Evolutionary conservation across 257 asterid species (phyloP), one percentile per base, ranked within the genome.

Genomic region (Paraleonurus japonicus): DNA sequence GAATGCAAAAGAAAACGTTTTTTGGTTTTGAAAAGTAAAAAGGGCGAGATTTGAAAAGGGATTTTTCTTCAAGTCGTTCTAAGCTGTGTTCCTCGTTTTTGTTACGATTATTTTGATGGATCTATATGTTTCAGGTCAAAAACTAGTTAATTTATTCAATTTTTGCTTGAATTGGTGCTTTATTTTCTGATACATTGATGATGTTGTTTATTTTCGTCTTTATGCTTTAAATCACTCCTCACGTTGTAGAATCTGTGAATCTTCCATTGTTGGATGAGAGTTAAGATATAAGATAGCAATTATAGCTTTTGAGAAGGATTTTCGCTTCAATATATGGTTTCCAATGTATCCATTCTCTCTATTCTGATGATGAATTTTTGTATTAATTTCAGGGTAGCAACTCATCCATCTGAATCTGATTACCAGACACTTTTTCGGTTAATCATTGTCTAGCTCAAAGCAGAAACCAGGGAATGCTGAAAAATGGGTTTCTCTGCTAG

Each of bases 401-500:
- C 55, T 57, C 61, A 51, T 33, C 67, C 45, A 45, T 67, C 72
- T 65, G 41, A 37, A 26, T 33, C 60, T 15, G 58, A 24, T 17
- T 33, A 69, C 12, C 33, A 4, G 23, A 9, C 55, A 1, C 28
- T 72, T 3, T 61, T 7, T 51, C 32, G 13, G 53, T 13, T 19
- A 24, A 65, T 2, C 60, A 61, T 79, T 81, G 61, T 72, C 79
- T 67, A 23, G 75, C 69, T 71, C 71, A 65, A 67, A 62, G 72
- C 70, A 81, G 70, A 76, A 47, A 19, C 70, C 79, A 82, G 87
- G 96, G 96, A 88, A 89, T 92, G 96, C 94, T 72, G 96, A 88
- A 92, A 87, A 87, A 92, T 89, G 92, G 85, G 90, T 76, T 73
- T 83, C 72, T 64, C 12, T 76, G 79, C 65, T 63, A 80, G 75